These are phyloP conservation scores for Diospyros kaki DNA, from an alignment of 148 eudicot genomes.

Conservation along the genomic window DNA sequence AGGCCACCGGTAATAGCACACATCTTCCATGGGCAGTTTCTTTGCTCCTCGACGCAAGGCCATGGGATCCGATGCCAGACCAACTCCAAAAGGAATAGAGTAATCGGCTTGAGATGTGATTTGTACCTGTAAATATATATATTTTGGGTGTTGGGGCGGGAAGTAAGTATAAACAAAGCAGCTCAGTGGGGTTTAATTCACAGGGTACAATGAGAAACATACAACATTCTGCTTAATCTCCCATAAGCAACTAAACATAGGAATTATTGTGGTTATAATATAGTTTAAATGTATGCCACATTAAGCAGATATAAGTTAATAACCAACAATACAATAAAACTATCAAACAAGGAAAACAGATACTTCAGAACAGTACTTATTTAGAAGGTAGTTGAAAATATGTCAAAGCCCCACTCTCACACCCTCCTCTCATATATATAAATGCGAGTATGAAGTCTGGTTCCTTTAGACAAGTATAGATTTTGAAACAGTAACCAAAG, in stretches of 20 bases:
- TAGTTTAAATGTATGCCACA: neutral
- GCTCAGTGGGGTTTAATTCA: neutral
- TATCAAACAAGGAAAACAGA: neutral
- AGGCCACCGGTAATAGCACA: slow-evolving; percentile 80
- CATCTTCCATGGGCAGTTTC: slow-evolving; percentile 95
- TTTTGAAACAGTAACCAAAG: neutral
- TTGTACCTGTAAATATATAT: slow-evolving; percentile 52
- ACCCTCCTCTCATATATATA: neutral
- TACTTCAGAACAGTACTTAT: too few relatives aligned
- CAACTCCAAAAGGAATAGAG: slow-evolving; percentile 74
- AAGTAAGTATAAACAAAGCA: neutral
- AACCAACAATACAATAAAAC: neutral
- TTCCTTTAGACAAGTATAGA: neutral
- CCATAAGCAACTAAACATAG: neutral
- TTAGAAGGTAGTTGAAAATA: neutral
- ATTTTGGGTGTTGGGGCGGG: neutral
- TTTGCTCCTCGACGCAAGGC: slow-evolving; percentile 84
- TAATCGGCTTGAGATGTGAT: slow-evolving; percentile 49
- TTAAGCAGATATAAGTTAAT: neutral
- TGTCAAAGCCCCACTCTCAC: too few relatives aligned
- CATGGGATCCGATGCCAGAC: slow-evolving; percentile 93
- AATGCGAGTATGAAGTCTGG: neutral
- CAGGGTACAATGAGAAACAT: neutral
- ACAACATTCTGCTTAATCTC: neutral
- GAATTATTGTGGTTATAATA: too few relatives aligned